Base-by-base conservation (phyloP, 305 asterid genomes). In the Fraxinus sp. region DNA sequence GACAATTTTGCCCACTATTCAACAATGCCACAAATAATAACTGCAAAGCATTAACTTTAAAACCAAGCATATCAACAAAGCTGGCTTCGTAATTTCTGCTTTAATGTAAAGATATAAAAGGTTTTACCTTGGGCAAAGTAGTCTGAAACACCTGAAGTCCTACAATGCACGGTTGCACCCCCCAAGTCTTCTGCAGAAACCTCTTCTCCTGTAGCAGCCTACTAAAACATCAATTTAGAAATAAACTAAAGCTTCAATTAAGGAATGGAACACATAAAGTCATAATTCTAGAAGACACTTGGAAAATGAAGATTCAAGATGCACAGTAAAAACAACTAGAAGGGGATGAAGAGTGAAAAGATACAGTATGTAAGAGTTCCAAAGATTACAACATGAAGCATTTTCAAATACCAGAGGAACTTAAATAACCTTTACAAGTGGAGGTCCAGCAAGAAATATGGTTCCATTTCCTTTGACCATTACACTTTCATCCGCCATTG, bases 191-290 rank as follows among this genome's bases (percentile, higher is more conserved):
- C 98, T 1, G 99, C 95, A 39, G 99, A 93, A 86, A 96, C 93
- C 92, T 92, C 97, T 89, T 96, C 98, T 62, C 99, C 98, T 32
- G 97, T 94, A 57, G 99, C 98, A 87, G 98, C 98, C 99, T 96
- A 90, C 91, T 83, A 88, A 86, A 89, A 85, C 30, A 59, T 86
- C 41, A 76, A 84, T 46, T 80, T 30, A 71, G 41, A 13, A 30
- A 11, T 71, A 71, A 71, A 16, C 7, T 13, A n/a, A 71, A 30
- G 76, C 20, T 68, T 68, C 28, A 11, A 68, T 66, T 62, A 59
- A 64, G 3, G 20, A 30, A 11, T 11, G 8, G 16, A 68, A 68
- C 37, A 68, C 18, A 9, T 26, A 28, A 68, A 68, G 3, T 68
- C n/a, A 28, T 28, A 68, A 16, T 28, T 68, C 37, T 11, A 68